Evolutionary conservation across 306 rosid genomes (phyloP).

Genomic region (Quercus gilva): DNA sequence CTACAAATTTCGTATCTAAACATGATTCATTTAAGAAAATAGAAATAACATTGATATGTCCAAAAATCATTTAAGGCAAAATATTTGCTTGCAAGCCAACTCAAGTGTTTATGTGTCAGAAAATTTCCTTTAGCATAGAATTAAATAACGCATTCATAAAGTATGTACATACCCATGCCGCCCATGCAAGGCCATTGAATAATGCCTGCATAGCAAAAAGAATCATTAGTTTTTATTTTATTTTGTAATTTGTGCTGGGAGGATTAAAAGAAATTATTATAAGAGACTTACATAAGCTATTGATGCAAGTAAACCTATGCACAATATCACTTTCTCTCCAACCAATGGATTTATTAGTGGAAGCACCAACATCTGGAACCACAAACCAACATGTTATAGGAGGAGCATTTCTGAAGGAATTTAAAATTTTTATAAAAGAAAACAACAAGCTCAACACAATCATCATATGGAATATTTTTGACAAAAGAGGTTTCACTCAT

Average conservation of each 20-base stretch:
- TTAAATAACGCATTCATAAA: background rate
- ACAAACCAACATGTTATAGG: background rate
- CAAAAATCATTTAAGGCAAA: no score
- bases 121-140: background rate
- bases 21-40: background rate
- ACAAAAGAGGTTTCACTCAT: background rate
- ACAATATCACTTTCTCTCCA: conserved; percentile 73
- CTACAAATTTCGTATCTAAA: background rate
- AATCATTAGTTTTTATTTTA: background rate
- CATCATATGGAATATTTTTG: background rate
- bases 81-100: no score
- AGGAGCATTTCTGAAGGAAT: background rate
- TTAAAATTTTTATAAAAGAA: background rate
- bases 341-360: conserved; percentile 77
- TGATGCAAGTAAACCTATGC: conserved; percentile 67
- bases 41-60: no score
- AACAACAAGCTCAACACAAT: background rate
- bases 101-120: background rate
- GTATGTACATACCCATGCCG: conserved; percentile 61
- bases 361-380: conserved; percentile 62
- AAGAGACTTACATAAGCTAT: conserved; percentile 70
- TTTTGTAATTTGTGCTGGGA: background rate
- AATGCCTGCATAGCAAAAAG: conserved; percentile 46
- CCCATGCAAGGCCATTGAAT: conserved; percentile 89
- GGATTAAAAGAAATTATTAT: background rate